Conservation (phyloP, 176 grass and related monocot species). For the Rhynchospora pubera region DNA sequence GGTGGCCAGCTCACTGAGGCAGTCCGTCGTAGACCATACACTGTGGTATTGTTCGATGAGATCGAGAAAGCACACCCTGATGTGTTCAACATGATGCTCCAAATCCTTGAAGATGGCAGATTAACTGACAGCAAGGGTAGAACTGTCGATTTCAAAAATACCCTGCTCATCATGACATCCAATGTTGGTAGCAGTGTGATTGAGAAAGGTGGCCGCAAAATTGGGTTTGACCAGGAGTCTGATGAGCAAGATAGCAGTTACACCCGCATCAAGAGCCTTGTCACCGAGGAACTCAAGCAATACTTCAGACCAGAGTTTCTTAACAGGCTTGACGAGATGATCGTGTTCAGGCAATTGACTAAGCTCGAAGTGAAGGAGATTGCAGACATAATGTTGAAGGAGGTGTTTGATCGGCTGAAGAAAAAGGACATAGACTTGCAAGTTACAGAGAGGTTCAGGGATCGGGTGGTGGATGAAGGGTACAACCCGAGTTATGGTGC, state of each 20-base stretch:
- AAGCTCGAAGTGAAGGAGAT: conserved; percentile 98
- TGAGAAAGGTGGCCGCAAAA: conserved; percentile 84
- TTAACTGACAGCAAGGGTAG: conserved; percentile 87
- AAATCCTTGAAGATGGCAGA: conserved; percentile 94
- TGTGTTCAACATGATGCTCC: conserved; percentile 99
- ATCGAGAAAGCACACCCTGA: conserved; percentile 97
- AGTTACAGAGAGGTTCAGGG: conserved; percentile 84
- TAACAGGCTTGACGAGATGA: conserved; percentile 94
- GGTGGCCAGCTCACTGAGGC: conserved; percentile 89
- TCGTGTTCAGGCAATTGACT: conserved; percentile 91
- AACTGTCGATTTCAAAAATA: conserved; percentile 96
- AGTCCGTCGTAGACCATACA: conserved; percentile 85
- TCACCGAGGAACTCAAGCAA: conserved; percentile 90
- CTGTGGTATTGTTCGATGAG: conserved; percentile 92
- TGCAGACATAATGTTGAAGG: conserved; percentile 95
- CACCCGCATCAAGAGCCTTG: conserved; percentile 85
- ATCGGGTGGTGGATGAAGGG: conserved; percentile 85
- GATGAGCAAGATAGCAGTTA: conserved; percentile 91
- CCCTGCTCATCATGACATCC: conserved; percentile 82
- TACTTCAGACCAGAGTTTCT: conserved; percentile 90
- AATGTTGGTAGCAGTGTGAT: conserved; percentile 92
- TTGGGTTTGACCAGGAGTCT: conserved; percentile 81
- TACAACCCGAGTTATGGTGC: conserved; percentile 94
- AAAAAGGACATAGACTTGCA: conserved; percentile 80
- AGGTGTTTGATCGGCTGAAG: conserved; percentile 90